Evolutionary conservation across 164 flowering plant species (phyloP).

Genomic region (Euptelea pleiosperma): DNA sequence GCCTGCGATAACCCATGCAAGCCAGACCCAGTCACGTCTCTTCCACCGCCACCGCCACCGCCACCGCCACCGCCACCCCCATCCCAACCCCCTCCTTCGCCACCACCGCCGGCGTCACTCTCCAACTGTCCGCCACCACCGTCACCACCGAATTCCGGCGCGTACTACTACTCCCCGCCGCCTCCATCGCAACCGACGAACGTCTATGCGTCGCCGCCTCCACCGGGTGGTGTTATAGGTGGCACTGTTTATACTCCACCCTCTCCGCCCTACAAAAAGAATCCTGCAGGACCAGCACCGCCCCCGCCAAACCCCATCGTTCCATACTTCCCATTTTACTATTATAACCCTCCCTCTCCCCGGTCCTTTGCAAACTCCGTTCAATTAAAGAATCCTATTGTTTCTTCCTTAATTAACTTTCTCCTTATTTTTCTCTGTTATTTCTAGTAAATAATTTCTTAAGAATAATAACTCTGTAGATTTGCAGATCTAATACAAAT

Average conservation of each 20-base stretch:
- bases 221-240: too few species aligned
- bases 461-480: too few species aligned
- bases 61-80: slow-evolving; percentile 35
- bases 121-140: slow-evolving; percentile 35
- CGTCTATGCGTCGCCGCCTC: too few species aligned
- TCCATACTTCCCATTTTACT: slow-evolving; percentile 69
- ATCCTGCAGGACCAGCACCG: too few species aligned
- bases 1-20: slow-evolving; percentile 58
- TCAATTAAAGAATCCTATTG: neutral
- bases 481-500: too few species aligned
- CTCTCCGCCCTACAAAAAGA: too few species aligned
- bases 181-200: slow-evolving; percentile 46
- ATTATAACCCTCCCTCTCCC: slow-evolving; percentile 53
- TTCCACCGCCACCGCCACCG: slow-evolving; percentile 30
- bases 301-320: slow-evolving; percentile 81
- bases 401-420: neutral
- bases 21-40: too few species aligned
- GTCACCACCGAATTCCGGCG: slow-evolving; percentile 22
- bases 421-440: neutral
- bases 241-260: too few species aligned
- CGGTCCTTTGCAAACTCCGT: neutral
- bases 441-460: too few species aligned
- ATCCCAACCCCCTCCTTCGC: slow-evolving; percentile 21
- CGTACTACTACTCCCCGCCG: slow-evolving; percentile 39
- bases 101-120: slow-evolving; percentile 29